These are phyloP conservation scores for Calocybe gambosa DNA, from an alignment of 1,284 basidiomycete species.

Conservation along the genomic window DNA sequence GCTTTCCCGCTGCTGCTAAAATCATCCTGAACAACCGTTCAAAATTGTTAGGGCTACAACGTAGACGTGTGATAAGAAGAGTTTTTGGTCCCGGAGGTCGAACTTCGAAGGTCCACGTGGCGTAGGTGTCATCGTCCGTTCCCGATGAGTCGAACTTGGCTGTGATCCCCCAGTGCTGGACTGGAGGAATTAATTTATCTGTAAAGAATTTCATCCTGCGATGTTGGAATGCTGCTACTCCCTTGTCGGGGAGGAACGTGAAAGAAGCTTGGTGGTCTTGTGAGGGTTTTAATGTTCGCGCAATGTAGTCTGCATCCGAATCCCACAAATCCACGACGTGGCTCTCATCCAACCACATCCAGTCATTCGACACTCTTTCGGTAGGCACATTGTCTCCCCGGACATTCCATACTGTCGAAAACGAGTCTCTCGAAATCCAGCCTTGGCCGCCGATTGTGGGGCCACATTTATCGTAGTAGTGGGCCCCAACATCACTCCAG, in stretches of 20 bases:
- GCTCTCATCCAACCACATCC: conserved; percentile 30
- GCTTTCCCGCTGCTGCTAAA: conserved; percentile 30
- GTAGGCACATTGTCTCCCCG: neutral
- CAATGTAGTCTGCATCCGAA: conserved; percentile 27
- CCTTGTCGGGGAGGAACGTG: conserved; percentile 39
- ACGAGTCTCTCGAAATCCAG: conserved; percentile 39
- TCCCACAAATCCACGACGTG: conserved; percentile 28
- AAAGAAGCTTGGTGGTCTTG: conserved; percentile 22
- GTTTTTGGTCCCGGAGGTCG: conserved; percentile 25
- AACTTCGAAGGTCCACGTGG: conserved; percentile 50
- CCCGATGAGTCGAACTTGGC: conserved; percentile 6
- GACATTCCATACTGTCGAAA: conserved; percentile 40
- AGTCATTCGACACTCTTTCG: conserved; percentile 12
- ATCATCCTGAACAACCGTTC: conserved; percentile 33
- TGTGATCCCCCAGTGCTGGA: conserved; percentile 35
- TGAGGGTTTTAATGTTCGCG: conserved; percentile 18
- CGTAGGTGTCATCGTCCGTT: conserved; percentile 26
- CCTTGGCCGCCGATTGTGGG: conserved; percentile 33
- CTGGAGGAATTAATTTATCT: conserved; percentile 11
- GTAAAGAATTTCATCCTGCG: conserved; percentile 17
- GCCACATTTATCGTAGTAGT: conserved; percentile 47
- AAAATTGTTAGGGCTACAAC: conserved; percentile 32
- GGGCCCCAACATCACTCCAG: conserved; percentile 56
- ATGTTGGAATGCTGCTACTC: conserved; percentile 40
- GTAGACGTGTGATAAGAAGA: conserved; percentile 49